These are phyloP conservation scores for Tylopilus vinaceipallidus DNA, from an alignment of 768 basidiomycete species.

Conservation along the genomic window DNA sequence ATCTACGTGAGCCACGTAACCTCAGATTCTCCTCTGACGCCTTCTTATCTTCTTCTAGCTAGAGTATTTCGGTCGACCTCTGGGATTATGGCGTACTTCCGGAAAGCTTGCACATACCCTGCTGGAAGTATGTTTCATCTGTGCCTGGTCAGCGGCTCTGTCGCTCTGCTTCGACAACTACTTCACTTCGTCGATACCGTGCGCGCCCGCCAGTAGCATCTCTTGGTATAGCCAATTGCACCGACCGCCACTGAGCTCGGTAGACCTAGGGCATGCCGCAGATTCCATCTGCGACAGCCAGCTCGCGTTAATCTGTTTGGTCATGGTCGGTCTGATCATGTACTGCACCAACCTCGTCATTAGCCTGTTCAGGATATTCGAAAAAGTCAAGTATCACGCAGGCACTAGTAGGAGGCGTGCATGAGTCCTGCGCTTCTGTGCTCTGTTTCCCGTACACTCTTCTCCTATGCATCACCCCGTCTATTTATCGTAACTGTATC, in stretches of 20 bases:
- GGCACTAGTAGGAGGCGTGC: constrained; percentile 30
- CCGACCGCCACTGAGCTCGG: constrained; percentile 32
- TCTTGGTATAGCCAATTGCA: constrained; percentile 75
- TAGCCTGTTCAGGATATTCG: constrained; percentile 81
- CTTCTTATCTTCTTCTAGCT: constrained; percentile 46
- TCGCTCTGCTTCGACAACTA: constrained; percentile 90
- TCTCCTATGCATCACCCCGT: background rate
- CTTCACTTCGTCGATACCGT: constrained; percentile 83
- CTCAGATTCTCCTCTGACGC: constrained; percentile 3
- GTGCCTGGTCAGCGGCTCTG: constrained; percentile 89
- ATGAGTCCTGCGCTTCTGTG: constrained; percentile 1
- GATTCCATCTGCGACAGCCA: constrained; percentile 72
- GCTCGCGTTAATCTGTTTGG: constrained; percentile 72
- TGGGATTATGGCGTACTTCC: constrained; percentile 91
- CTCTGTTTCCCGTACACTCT: constrained; percentile 2
- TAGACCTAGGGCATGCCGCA: constrained; percentile 44
- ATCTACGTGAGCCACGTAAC: constrained; percentile 63
- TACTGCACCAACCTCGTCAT: constrained; percentile 86
- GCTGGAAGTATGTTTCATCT: constrained; percentile 86
- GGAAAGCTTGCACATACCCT: constrained; percentile 85
- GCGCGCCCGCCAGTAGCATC: constrained; percentile 54
- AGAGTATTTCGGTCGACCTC: constrained; percentile 89
- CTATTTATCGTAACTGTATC: constrained; percentile 1
- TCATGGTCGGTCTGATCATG: constrained; percentile 72
- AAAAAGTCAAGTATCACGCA: constrained; percentile 79